Base-by-base conservation (phyloP, 106 monocot species). In the Hemerocallis citrina region DNA sequence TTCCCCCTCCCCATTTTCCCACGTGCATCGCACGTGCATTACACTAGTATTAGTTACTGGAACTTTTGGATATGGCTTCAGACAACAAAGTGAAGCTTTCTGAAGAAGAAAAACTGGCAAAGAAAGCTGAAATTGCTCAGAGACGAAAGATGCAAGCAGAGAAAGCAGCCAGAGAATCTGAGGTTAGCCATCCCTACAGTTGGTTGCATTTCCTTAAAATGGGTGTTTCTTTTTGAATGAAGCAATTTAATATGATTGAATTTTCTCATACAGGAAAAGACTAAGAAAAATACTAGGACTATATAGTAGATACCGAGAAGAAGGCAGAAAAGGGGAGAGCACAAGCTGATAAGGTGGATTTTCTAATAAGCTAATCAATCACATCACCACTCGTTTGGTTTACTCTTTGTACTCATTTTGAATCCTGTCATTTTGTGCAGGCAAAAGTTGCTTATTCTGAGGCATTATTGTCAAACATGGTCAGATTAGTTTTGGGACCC, bases 221-320 rank as follows among this genome's bases (percentile, higher is more conserved):
- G 6, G 14, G 14, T 0, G 31, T n/a, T 6, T 70, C 28, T 20
- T 28, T 9, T 15, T 11, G 7, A 48, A 23, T 6, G 22, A 25
- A 20, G 37, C 33, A 23, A 25, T 52, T 55, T 55, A 13, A 12
- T 30, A 11, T 14, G 15, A 55, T 7, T 17, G 17, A 49, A 10
- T 23, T 14, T 30, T 64, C 40, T n/a, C n/a, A 34, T 73, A 28
- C 72, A 93, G 93, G 85, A 85, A 33, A 88, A 77, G 48, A 82
- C 89, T 93, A 63, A 93, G 93, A 52, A 93, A 93, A 70, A 88
- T 93, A 64, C 59, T 84, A 51, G 92, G 92, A n/a, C n/a, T n/a
- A n/a, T n/a, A n/a, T n/a, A 38, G 68, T 81, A 32, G 87, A 93
- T 52, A 79, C 84, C 28, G 84, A 76, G 51, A 81, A 81, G 62